Evolutionary conservation across 257 asterid genomes (phyloP).

Genomic region (Solanum neorickii): DNA sequence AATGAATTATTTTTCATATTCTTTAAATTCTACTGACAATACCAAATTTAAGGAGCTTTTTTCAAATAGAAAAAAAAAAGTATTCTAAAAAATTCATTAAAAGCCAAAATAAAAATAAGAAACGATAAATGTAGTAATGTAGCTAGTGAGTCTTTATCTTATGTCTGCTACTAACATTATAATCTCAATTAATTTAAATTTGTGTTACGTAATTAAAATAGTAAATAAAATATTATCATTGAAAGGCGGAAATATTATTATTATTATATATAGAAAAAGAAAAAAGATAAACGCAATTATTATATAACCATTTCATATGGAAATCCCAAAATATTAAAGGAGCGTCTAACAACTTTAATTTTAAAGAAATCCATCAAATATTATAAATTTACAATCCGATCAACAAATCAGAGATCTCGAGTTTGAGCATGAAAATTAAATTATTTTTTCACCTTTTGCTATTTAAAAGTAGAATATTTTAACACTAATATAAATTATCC

Average conservation of each 20-base stretch:
- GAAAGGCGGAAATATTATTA: neutral
- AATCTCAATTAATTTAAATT: neutral
- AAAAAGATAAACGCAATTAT: neutral
- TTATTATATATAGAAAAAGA: neutral
- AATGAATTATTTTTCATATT: neutral
- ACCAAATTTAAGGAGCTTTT: neutral
- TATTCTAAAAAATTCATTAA: neutral
- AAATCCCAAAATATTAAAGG: neutral
- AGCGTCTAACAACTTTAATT: neutral
- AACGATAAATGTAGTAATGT: neutral
- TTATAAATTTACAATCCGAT: neutral
- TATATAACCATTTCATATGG: neutral
- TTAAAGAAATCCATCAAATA: neutral
- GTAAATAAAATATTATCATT: no score
- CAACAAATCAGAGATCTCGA: neutral
- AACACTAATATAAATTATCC: neutral
- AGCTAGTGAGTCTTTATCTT: neutral
- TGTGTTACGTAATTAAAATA: accelerated
- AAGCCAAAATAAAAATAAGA: neutral
- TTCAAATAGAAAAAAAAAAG: neutral
- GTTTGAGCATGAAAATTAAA: neutral
- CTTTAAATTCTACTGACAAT: neutral
- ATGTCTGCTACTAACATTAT: neutral
- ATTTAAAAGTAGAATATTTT: neutral
- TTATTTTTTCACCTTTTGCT: neutral